These are phyloP conservation scores for Ceraceosorus bombacis DNA, from an alignment of 1,284 basidiomycete genomes.

Conservation along the genomic window DNA sequence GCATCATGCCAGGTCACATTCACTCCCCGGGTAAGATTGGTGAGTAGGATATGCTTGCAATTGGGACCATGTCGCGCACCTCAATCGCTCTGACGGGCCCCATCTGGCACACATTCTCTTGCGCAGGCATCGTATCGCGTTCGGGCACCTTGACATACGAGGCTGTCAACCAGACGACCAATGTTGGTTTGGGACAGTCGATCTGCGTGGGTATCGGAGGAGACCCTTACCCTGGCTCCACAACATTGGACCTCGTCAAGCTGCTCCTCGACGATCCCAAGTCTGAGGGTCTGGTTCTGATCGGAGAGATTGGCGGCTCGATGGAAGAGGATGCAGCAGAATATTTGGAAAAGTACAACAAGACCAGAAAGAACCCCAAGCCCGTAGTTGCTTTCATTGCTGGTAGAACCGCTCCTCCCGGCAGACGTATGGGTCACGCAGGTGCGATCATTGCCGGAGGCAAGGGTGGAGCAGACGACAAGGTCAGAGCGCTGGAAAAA, in stretches of 20 bases:
- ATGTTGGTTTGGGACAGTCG: slow-evolving; percentile 90
- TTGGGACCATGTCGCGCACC: neutral
- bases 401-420: slow-evolving; percentile 86
- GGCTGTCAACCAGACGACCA: slow-evolving; percentile 70
- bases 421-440: slow-evolving; percentile 77
- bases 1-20: slow-evolving; percentile 97
- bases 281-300: slow-evolving; percentile 77
- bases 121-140: slow-evolving; percentile 71
- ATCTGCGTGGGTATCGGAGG: slow-evolving; percentile 96
- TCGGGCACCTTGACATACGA: slow-evolving; percentile 47
- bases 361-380: slow-evolving; percentile 76
- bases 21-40: slow-evolving; percentile 74
- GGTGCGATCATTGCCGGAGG: slow-evolving; percentile 94
- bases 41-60: slow-evolving; percentile 4
- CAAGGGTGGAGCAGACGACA: slow-evolving; percentile 91
- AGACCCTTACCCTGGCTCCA: slow-evolving; percentile 94
- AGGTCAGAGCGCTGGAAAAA: slow-evolving; percentile 84
- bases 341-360: slow-evolving; percentile 87
- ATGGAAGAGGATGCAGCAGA: slow-evolving; percentile 99
- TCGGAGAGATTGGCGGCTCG: slow-evolving; percentile 96
- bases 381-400: slow-evolving; percentile 98
- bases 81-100: neutral
- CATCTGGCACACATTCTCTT: neutral
- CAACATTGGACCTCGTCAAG: slow-evolving; percentile 94
- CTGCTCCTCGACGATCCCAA: slow-evolving; percentile 83